Evolutionary conservation across 441 rosid species (phyloP).

Genomic region (Isatis lusitanica): DNA sequence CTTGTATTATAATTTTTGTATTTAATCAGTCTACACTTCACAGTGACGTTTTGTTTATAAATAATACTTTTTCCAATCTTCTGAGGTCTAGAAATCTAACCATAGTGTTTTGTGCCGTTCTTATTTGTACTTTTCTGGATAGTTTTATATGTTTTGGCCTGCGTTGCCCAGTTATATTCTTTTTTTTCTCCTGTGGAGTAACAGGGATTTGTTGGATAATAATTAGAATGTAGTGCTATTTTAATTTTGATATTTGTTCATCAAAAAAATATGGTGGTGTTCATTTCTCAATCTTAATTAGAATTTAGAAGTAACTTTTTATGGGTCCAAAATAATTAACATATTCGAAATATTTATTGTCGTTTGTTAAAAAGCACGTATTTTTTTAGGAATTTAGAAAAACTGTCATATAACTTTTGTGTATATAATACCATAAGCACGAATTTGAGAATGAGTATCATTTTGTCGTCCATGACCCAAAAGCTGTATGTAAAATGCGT

Average conservation of each 20-base stretch:
- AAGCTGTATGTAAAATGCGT: neutral
- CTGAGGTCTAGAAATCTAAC: neutral
- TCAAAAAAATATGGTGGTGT: neutral
- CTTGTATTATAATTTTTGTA: neutral
- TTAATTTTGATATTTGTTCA: too few species aligned
- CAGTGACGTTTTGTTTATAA: neutral
- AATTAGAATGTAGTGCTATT: too few species aligned
- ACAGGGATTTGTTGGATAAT: too few species aligned
- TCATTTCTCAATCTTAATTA: neutral
- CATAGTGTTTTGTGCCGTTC: constrained; percentile 23
- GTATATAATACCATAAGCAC: neutral
- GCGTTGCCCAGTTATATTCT: neutral
- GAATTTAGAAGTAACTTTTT: neutral
- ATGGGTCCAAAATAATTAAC: neutral
- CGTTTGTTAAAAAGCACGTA: too few species aligned
- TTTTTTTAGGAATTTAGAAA: too few species aligned
- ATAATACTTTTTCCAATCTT: neutral
- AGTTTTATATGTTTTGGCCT: neutral
- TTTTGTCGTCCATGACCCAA: neutral
- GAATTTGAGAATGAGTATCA: neutral
- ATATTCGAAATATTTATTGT: neutral
- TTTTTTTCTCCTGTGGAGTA: neutral
- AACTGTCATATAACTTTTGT: too few species aligned
- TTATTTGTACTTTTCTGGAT: constrained; percentile 15
- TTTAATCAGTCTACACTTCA: neutral